Base-by-base conservation (phyloP, 1,139 yeast species). In the Kodamaea arcana region DNA sequence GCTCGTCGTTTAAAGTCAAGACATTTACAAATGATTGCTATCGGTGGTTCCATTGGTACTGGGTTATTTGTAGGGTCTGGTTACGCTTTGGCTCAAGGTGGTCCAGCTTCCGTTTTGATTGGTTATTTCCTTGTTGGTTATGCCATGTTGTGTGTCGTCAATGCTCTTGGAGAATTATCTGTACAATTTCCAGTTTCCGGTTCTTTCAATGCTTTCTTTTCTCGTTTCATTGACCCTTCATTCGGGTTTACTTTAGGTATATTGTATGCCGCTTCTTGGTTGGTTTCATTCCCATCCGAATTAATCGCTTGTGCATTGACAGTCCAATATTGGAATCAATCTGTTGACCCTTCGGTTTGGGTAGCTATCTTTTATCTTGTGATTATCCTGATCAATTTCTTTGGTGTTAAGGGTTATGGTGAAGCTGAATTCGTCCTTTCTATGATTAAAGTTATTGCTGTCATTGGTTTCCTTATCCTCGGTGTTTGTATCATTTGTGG, bases 41-140 rank as follows among this genome's bases (percentile, higher is more conserved):
- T 54, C 27, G 60, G 58, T 31, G 60, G 60, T 37, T 45, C 58
- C 47, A 49, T 50, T 27, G 54, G 51, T 47, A 62, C 78, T 11
- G 78, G 78, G 47, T 56, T 72, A 36, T 71, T 71, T 48, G 83
- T 86, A 10, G 83, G 87, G 37, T 75, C 82, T 41, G 95, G 94
- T 20, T 69, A 72, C 35, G 83, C 83, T 2, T 63, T 87, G 43
- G 65, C 72, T 36, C 66, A 62, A 14, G 84, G 85, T 54, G 92
- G 92, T 29, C 90, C 92, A 11, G 87, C 52, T 7, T 46, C 53
- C 6, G 54, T 53, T 23, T 47, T 51, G 36, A 49, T 54, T 31
- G 57, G 45, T 27, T 54, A 51, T 35, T 14, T 47, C 8, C 44
- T 55, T 39, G 47, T 54, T 26, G 60, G 60, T 25, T 55, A 51